phyloP scores from a whole-genome alignment of 257 asterid genomes.

The Cynanchum wilfordii region DNA sequence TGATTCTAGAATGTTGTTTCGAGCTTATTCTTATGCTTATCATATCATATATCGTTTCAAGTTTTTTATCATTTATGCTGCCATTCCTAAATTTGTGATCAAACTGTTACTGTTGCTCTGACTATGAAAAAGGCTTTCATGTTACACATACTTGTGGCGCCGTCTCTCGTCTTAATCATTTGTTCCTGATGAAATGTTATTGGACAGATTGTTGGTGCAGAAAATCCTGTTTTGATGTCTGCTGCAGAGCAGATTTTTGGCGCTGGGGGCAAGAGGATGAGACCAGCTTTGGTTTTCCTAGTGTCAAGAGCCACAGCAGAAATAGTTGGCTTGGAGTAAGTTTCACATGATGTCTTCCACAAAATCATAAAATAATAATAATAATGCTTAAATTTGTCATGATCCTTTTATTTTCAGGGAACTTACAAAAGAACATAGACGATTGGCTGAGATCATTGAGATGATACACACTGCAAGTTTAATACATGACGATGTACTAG shows the following conservation, averaged over 20 bases:
- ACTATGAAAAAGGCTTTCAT: not conserved
- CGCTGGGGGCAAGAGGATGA: conserved; percentile 96
- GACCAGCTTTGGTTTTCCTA: conserved; percentile 89
- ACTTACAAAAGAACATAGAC: conserved; percentile 75
- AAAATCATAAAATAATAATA: not conserved
- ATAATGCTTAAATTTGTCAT: not conserved
- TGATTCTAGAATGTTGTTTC: not conserved
- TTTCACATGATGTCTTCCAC: conserved; percentile 11
- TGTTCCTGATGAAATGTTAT: conserved; percentile 26
- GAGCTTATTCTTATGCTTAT: not conserved
- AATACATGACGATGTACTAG: conserved; percentile 92
- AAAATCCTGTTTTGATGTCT: conserved; percentile 90
- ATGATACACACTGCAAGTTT: conserved; percentile 98
- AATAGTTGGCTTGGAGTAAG: conserved; percentile 72
- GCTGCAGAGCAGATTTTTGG: conserved; percentile 97
- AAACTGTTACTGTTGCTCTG: not conserved
- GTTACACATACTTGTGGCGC: not conserved
- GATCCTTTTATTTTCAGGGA: conserved; percentile 45
- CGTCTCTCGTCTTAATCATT: not conserved
- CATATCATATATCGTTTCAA: not conserved
- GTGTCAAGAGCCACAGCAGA: conserved; percentile 91
- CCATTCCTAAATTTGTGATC: not conserved
- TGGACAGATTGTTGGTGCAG: conserved; percentile 90
- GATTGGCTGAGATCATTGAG: conserved; percentile 95
- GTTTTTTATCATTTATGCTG: not conserved